phyloP scores from a whole-genome alignment of 2,329 filamentous ascomycete species.

The Xylaria polymorpha region DNA sequence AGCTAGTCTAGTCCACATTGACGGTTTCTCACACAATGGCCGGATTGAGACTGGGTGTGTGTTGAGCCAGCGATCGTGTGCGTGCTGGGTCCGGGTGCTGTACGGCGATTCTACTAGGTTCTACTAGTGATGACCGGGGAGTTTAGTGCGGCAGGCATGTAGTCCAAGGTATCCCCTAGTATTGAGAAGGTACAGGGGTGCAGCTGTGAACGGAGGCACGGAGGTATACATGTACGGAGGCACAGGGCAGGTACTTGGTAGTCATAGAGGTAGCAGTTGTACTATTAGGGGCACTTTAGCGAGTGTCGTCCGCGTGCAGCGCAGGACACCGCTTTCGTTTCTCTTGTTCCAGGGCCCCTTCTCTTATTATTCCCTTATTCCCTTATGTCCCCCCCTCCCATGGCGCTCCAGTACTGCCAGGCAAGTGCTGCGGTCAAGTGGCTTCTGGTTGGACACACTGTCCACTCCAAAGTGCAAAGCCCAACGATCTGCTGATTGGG shows the following conservation, averaged over 20 bases:
- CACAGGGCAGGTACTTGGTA: no score
- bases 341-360: slow-evolving; percentile 10
- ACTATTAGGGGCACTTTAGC: not conserved
- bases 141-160: not conserved
- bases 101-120: slow-evolving; percentile 1
- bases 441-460: slow-evolving; percentile 15
- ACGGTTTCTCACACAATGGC: slow-evolving; percentile 1
- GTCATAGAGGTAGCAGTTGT: not conserved
- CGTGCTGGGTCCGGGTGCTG: not conserved
- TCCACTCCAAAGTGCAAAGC: slow-evolving; percentile 7
- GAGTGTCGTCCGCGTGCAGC: slow-evolving; percentile 15
- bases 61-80: slow-evolving; percentile 5
- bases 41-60: slow-evolving; percentile 32
- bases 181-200: not conserved
- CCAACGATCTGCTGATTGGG: slow-evolving; percentile 28
- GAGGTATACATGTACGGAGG: not conserved
- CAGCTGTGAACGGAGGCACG: not conserved
- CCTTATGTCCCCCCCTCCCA: not conserved
- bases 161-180: not conserved
- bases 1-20: not conserved
- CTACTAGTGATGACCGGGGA: not conserved
- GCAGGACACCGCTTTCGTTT: slow-evolving; percentile 10
- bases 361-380: slow-evolving; percentile 1
- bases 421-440: slow-evolving; percentile 1
- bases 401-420: not conserved